A percentile compares a stretch with the other conserved stretches of the same genome.
These are phyloP conservation scores for Xylaria bambusicola DNA, from an alignment of 495 filamentous ascomycete species.

Conservation along the genomic window DNA sequence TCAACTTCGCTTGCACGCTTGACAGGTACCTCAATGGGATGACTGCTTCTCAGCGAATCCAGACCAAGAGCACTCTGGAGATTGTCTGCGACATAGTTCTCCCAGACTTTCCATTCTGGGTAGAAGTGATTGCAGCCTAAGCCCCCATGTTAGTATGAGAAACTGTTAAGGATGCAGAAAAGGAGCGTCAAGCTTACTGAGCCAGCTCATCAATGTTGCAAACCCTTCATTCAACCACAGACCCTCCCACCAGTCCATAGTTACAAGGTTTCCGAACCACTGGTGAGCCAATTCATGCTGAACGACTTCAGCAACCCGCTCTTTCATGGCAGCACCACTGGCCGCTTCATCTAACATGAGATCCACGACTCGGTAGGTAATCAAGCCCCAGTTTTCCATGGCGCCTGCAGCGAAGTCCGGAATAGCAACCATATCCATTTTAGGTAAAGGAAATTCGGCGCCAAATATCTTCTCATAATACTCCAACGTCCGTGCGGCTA, in stretches of 20 bases:
- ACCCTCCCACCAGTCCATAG: conserved; percentile 99
- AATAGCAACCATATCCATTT: conserved; percentile 99
- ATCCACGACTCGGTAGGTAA: conserved; percentile 93
- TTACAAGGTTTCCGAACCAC: conserved; percentile 98
- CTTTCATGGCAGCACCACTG: conserved; percentile 87
- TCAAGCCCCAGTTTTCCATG: conserved; percentile 99
- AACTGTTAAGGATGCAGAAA: not conserved
- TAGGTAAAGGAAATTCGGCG: conserved; percentile 67
- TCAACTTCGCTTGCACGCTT: conserved; percentile 95
- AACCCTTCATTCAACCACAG: conserved; percentile 99
- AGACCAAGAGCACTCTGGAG: conserved; percentile 83
- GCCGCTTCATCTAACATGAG: conserved; percentile 89
- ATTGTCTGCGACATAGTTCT: conserved; percentile 88
- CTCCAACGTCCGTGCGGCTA: conserved; percentile 66
- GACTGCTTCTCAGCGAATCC: conserved; percentile 90
- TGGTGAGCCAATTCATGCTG: conserved; percentile 98
- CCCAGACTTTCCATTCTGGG: conserved; percentile 99
- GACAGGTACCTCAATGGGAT: conserved; percentile 96
- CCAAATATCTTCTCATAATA: conserved; percentile 81
- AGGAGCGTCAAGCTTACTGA: conserved; percentile 31
- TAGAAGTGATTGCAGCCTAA: conserved; percentile 82
- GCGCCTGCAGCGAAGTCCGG: conserved; percentile 91
- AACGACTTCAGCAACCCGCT: conserved; percentile 90
- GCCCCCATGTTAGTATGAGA: conserved; percentile 33
- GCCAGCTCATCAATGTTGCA: conserved; percentile 75